Evolutionary conservation across 306 rosid species (phyloP).

Genomic region (Urtica urens): DNA sequence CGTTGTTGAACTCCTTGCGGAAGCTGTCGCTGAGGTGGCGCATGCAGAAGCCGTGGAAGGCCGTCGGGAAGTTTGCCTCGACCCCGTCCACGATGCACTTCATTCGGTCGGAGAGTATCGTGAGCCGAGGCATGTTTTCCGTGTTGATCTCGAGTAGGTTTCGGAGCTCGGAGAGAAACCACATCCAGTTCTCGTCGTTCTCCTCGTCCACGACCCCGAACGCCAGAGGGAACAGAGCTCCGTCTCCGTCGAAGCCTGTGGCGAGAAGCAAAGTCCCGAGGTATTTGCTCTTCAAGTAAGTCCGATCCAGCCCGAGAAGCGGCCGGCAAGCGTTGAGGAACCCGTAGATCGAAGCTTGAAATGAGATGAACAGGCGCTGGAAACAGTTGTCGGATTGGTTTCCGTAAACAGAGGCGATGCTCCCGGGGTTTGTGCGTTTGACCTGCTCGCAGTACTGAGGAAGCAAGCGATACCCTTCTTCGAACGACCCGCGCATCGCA

Average conservation of each 20-base stretch:
- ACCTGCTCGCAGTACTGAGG: conserved; percentile 80
- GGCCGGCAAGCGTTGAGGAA: conserved; percentile 79
- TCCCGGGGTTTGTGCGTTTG: conserved; percentile 67
- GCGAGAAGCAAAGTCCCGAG: conserved; percentile 74
- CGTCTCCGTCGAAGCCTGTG: conserved; percentile 75
- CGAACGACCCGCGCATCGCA: conserved; percentile 86
- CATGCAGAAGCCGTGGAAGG: conserved; percentile 87
- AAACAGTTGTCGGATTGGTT: conserved; percentile 53
- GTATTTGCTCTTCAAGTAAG: conserved; percentile 65
- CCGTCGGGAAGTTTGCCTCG: conserved; percentile 71
- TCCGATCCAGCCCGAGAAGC: conserved; percentile 74
- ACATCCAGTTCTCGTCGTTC: conserved; percentile 80
- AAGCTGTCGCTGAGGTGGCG: conserved; percentile 78
- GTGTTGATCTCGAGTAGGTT: conserved; percentile 69
- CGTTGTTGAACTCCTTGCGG: conserved; percentile 75
- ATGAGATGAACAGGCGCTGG: conserved; percentile 74
- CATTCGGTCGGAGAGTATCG: conserved; percentile 77
- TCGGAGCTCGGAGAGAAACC: conserved; percentile 82
- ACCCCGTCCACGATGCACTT: conserved; percentile 74
- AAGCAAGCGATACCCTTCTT: conserved; percentile 80
- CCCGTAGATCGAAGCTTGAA: conserved; percentile 77
- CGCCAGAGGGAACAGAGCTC: conserved; percentile 73
- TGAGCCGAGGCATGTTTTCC: conserved; percentile 87
- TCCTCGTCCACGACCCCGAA: conserved; percentile 88
- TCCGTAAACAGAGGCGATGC: conserved; percentile 74